Evolutionary conservation across 148 eudicot genomes (phyloP).

Genomic region (Chenopodium quinoa): DNA sequence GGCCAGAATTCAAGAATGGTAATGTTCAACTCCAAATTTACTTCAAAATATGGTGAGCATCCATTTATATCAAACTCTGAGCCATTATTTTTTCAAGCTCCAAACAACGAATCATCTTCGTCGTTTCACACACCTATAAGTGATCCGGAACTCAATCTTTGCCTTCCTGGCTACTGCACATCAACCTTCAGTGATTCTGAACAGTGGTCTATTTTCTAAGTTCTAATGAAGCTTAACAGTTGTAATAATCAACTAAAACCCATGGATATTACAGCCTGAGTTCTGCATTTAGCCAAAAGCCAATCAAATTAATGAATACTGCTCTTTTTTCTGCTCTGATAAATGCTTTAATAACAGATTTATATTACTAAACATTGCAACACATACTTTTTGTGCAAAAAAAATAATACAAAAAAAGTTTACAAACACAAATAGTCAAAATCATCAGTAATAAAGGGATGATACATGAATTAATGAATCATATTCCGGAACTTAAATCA

Average conservation of each 20-base stretch:
- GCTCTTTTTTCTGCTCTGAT: background rate
- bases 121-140: background rate
- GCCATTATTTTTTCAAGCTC: slow-evolving; percentile 4
- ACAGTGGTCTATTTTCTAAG: slow-evolving; percentile 6
- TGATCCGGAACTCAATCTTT: slow-evolving; percentile 3
- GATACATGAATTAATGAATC: too few relatives aligned
- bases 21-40: slow-evolving; percentile 2
- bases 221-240: background rate
- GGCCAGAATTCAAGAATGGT: slow-evolving; percentile 2
- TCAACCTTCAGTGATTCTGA: slow-evolving; percentile 12
- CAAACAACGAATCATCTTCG: slow-evolving; percentile 6
- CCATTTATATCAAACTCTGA: background rate
- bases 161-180: slow-evolving; percentile 5
- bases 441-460: background rate
- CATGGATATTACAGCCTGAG: background rate
- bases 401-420: too few relatives aligned
- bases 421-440: too few relatives aligned
- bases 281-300: too few relatives aligned
- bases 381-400: too few relatives aligned
- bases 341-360: background rate
- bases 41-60: slow-evolving; percentile 6
- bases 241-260: background rate
- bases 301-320: background rate
- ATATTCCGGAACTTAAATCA: background rate
- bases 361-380: too few relatives aligned